Conservation (phyloP, 2,329 filamentous ascomycete genomes). For the Cladosporium velox region DNA sequence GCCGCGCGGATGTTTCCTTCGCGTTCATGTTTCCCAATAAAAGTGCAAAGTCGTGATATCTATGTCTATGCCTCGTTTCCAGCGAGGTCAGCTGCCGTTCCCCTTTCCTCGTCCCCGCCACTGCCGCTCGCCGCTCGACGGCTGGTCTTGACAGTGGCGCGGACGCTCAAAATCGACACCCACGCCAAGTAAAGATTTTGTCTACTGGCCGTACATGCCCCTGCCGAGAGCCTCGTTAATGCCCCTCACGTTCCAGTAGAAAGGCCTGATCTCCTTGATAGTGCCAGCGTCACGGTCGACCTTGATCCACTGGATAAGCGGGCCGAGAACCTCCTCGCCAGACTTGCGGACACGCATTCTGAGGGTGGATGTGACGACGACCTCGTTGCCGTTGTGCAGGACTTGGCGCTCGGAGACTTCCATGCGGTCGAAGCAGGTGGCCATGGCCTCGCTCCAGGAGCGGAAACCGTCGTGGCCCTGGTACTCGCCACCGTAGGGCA, state of each 20-base stretch:
- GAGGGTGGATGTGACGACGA: constrained; percentile 35
- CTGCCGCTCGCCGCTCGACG: not conserved
- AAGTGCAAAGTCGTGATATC: constrained; percentile 14
- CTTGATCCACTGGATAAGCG: constrained; percentile 37
- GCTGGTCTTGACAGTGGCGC: not conserved
- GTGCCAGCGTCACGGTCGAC: constrained; percentile 39
- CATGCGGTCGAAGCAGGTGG: constrained; percentile 32
- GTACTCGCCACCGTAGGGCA: constrained; percentile 40
- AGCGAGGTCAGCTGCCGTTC: constrained; percentile 13
- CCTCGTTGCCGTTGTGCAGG: constrained; percentile 37
- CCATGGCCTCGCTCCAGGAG: constrained; percentile 38
- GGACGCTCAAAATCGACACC: not conserved
- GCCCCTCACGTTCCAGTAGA: constrained; percentile 42
- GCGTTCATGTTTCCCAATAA: not conserved
- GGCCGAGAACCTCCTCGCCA: constrained; percentile 35
- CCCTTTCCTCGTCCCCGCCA: not conserved
- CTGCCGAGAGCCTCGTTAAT: constrained; percentile 26
- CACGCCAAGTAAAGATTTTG: not conserved
- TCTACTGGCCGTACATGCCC: constrained; percentile 21
- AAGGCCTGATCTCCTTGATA: constrained; percentile 37
- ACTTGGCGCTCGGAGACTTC: constrained; percentile 38
- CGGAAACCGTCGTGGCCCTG: constrained; percentile 37
- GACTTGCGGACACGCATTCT: constrained; percentile 37
- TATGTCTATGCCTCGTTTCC: constrained; percentile 21
- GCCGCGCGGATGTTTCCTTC: not conserved